phyloP scores from a whole-genome alignment of 768 basidiomycete genomes.

The Pleurotus salmoneostramineus region DNA sequence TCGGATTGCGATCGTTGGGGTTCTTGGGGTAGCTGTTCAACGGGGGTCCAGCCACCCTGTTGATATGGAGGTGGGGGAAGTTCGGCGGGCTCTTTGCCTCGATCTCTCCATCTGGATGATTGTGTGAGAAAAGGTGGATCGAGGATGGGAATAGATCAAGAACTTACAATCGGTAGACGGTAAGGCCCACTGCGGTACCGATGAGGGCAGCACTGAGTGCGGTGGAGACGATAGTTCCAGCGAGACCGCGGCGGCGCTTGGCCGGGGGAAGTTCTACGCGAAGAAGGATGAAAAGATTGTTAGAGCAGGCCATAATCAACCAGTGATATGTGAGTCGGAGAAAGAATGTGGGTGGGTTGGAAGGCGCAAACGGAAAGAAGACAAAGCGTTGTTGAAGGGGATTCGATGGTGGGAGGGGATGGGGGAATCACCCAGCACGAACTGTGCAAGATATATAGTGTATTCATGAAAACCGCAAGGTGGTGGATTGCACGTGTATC shows the following conservation, averaged over 20 bases:
- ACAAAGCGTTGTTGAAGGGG: slow-evolving; percentile 9
- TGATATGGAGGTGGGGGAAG: slow-evolving; percentile 65
- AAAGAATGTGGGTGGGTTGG: slow-evolving; percentile 5
- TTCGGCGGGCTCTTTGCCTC: slow-evolving; percentile 50
- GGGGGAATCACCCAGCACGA: neutral
- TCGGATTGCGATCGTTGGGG: slow-evolving; percentile 10
- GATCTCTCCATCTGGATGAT: slow-evolving; percentile 67
- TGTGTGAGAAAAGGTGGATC: neutral
- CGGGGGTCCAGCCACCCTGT: slow-evolving; percentile 50
- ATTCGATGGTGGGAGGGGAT: slow-evolving; percentile 11
- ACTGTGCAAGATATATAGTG: neutral
- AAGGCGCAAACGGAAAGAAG: slow-evolving; percentile 9
- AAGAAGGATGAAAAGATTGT: slow-evolving; percentile 38
- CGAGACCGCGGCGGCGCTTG: slow-evolving; percentile 78
- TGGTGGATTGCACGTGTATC: slow-evolving; percentile 6
- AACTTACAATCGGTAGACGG: slow-evolving; percentile 81
- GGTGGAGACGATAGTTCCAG: slow-evolving; percentile 79
- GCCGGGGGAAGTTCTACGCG: slow-evolving; percentile 71
- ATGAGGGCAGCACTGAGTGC: slow-evolving; percentile 84
- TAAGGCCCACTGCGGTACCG: slow-evolving; percentile 82
- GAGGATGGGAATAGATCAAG: neutral
- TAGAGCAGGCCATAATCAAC: slow-evolving; percentile 18
- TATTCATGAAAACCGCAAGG: slow-evolving; percentile 9
- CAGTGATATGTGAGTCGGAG: slow-evolving; percentile 16
- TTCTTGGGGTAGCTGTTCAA: slow-evolving; percentile 19